phyloP scores from a whole-genome alignment of 192 early-diverging fungal genomes.

The Podila epicladia region DNA sequence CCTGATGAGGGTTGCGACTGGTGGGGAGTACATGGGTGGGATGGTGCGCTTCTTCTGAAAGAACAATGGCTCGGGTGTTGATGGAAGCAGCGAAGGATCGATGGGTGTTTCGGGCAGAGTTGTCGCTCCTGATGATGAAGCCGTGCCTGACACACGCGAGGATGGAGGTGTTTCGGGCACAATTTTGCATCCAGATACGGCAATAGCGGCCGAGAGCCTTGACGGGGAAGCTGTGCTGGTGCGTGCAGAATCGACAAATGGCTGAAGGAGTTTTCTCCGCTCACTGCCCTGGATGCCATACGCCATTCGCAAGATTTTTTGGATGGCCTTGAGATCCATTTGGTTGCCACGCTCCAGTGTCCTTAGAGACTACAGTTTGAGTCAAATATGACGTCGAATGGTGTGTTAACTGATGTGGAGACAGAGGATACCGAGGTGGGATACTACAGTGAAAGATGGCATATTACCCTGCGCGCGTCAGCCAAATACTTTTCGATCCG shows the following conservation, averaged over 20 bases:
- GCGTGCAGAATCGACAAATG: constrained; percentile 28
- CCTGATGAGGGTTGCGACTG: constrained; percentile 11
- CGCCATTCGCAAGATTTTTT: constrained; percentile 19
- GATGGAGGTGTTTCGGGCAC: background rate
- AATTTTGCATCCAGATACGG: background rate
- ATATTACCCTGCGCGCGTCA: background rate
- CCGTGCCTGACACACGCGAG: background rate
- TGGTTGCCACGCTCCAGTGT: constrained; percentile 42
- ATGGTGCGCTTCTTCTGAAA: constrained; percentile 22
- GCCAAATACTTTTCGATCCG: background rate
- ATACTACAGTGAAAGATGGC: background rate
- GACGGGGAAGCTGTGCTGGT: constrained; percentile 7
- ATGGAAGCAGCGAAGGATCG: too few relatives aligned
- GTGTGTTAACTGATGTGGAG: background rate
- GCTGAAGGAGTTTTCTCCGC: constrained; percentile 31
- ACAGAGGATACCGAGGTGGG: too few relatives aligned
- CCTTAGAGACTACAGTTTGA: constrained; percentile 28
- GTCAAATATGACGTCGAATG: background rate
- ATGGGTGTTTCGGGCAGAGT: background rate
- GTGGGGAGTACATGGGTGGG: constrained; percentile 23
- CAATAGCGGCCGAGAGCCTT: constrained; percentile 19
- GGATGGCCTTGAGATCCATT: constrained; percentile 31
- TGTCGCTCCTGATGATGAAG: background rate
- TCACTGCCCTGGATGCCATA: constrained; percentile 31
- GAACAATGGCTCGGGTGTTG: constrained; percentile 12